Base-by-base conservation (phyloP, 2,329 filamentous ascomycete species). In the Cladobotryum mycophilum region DNA sequence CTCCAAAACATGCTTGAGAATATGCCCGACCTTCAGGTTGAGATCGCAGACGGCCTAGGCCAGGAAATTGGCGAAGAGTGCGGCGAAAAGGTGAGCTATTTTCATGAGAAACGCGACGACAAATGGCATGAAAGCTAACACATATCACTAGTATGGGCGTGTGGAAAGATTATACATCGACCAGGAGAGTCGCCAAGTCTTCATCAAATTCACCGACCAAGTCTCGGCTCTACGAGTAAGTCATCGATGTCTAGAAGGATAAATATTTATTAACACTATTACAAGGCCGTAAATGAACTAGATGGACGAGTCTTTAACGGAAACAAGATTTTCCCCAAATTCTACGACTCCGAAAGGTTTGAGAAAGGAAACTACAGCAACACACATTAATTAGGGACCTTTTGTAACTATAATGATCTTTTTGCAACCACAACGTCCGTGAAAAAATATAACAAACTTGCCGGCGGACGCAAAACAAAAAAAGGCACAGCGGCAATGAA, bases 41-140 rank as follows among this genome's bases (percentile, higher is more conserved):
- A 96, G 67, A 81, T 96, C 45, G 80, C 84, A 53, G 78, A 79
- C 13, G 82, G 82, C 0, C 72, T 99, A 46, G 85, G 92, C 59
- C 92, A 97, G 70, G 91, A 96, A 66, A 96, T 99, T 67, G 93
- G 93, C 6, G 89, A 96, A 62, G 89, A 95, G 64, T 96, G 95
- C 67, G 85, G 84, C 45, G 82, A 89, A 57, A 90, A 91, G 76
- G 81, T 85, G 53, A 25, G 36, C 47, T 55, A 41, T 12, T 8
- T 1, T 13, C 13, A 12, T 18, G 20, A 20, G 2, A 41, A 13
- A 8, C 4, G 15, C 7, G 9, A 40, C 17, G 3, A 12, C 17
- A 1, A 20, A 20, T 13, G 6, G 13, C 30, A 17, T 18, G 20
- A n/a, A 18, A 45, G 51, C 53, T 46, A 30, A 50, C 51, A 25